phyloP scores from a whole-genome alignment of 495 filamentous ascomycete genomes.

The Penicillium coprophilum region DNA sequence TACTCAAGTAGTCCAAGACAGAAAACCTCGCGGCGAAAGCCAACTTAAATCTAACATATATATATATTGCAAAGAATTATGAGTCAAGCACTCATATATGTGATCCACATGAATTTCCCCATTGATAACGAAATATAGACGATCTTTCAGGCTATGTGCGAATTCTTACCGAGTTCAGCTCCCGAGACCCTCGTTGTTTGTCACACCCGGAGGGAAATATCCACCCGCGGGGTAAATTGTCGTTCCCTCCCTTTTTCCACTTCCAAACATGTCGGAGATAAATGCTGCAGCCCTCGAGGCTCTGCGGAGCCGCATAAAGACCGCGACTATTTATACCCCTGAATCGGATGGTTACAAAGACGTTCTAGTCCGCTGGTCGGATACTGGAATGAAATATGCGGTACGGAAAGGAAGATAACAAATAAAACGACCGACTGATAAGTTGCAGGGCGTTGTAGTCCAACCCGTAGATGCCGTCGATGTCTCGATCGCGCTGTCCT shows the following conservation, averaged over 20 bases:
- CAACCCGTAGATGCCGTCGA: conserved; percentile 36
- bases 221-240: conserved; percentile 7
- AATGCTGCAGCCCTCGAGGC: conserved; percentile 16
- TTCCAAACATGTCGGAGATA: conserved; percentile 17
- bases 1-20: conserved; percentile 13
- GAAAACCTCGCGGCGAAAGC: not conserved
- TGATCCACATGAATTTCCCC: not conserved
- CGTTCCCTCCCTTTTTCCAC: not conserved
- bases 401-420: conserved; percentile 18
- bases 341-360: conserved; percentile 32
- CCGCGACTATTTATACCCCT: conserved; percentile 29
- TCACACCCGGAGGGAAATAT: not conserved
- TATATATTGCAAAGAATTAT: not conserved
- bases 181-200: not conserved
- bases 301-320: conserved; percentile 24
- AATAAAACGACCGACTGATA: not conserved
- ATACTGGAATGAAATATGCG: conserved; percentile 36
- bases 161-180: not conserved
- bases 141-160: not conserved
- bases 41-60: not conserved
- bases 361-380: conserved; percentile 38
- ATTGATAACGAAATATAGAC: not conserved
- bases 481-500: conserved; percentile 41
- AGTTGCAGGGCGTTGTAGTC: conserved; percentile 42
- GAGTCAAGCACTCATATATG: not conserved